Evolutionary conservation across 1,284 basidiomycete genomes (phyloP).

Genomic region (Austroboletus niveus): DNA sequence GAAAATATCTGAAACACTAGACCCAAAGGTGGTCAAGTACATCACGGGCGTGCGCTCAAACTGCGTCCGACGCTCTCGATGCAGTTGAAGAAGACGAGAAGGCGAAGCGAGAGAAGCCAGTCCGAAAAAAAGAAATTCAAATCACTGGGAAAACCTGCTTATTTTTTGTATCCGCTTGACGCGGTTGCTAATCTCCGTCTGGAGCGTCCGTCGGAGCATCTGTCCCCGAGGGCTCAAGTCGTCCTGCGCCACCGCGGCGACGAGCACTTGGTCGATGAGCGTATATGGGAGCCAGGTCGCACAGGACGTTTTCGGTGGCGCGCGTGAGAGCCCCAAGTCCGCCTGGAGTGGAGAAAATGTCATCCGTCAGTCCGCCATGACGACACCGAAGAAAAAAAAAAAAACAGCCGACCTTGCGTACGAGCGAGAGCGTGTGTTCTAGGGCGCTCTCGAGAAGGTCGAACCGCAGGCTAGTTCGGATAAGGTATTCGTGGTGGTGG

Average conservation of each 20-base stretch:
- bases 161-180: constrained; percentile 65
- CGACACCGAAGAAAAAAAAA: neutral
- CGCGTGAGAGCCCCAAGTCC: constrained; percentile 55
- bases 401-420: constrained; percentile 55
- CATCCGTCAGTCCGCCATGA: constrained; percentile 1
- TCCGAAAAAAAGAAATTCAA: neutral
- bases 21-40: constrained; percentile 9
- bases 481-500: constrained; percentile 75
- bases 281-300: constrained; percentile 82
- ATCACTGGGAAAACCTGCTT: constrained; percentile 30
- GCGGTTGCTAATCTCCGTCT: constrained; percentile 56
- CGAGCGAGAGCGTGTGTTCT: constrained; percentile 65
- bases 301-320: constrained; percentile 54
- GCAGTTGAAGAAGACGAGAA: neutral
- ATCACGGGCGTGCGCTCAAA: neutral
- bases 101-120: neutral
- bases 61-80: neutral
- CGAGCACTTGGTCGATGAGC: constrained; percentile 83
- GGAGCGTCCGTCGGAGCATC: constrained; percentile 46
- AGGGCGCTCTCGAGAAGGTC: constrained; percentile 81
- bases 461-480: constrained; percentile 71
- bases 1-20: constrained; percentile 8
- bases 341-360: constrained; percentile 39
- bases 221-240: constrained; percentile 45
- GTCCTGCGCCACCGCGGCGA: constrained; percentile 57